Conservation (phyloP, 1,139 yeast genomes). For the Taiozyma sp. region DNA sequence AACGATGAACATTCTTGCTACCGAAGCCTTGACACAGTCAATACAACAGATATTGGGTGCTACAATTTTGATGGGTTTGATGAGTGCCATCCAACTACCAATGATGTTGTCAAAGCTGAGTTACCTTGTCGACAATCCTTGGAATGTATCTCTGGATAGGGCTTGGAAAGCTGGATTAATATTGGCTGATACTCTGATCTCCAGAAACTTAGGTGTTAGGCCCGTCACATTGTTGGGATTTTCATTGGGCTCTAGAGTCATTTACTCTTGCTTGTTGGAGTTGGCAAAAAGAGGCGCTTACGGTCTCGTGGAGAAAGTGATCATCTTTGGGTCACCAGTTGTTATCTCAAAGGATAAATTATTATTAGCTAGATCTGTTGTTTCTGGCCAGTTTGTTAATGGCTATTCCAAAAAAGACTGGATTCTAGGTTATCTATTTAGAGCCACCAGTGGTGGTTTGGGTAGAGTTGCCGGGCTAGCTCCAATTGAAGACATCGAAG, state of each 20-base stretch:
- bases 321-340: conserved; percentile 83
- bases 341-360: conserved; percentile 76
- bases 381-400: conserved; percentile 84
- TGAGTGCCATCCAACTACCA: conserved; percentile 95
- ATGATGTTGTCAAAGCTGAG: conserved; percentile 87
- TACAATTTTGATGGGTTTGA: conserved; percentile 83
- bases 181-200: conserved; percentile 82
- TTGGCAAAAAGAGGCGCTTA: conserved; percentile 80
- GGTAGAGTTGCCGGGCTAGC: conserved; percentile 88
- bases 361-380: conserved; percentile 76
- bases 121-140: conserved; percentile 90
- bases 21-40: conserved; percentile 88
- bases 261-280: conserved; percentile 84
- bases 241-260: conserved; percentile 89
- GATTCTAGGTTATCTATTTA: conserved; percentile 90
- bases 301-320: conserved; percentile 88
- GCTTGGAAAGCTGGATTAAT: conserved; percentile 97
- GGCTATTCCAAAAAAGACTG: conserved; percentile 93
- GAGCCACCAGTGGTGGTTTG: conserved; percentile 95
- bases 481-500: conserved; percentile 56
- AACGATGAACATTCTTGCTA: conserved; percentile 87
- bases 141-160: conserved; percentile 95
- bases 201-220: conserved; percentile 85
- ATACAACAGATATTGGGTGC: conserved; percentile 94
- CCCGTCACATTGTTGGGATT: conserved; percentile 94